Evolutionary conservation across 2,329 filamentous ascomycete genomes (phyloP), one percentile per base, ranked within the genome.

Genomic region (Aureobasidium sp.): DNA sequence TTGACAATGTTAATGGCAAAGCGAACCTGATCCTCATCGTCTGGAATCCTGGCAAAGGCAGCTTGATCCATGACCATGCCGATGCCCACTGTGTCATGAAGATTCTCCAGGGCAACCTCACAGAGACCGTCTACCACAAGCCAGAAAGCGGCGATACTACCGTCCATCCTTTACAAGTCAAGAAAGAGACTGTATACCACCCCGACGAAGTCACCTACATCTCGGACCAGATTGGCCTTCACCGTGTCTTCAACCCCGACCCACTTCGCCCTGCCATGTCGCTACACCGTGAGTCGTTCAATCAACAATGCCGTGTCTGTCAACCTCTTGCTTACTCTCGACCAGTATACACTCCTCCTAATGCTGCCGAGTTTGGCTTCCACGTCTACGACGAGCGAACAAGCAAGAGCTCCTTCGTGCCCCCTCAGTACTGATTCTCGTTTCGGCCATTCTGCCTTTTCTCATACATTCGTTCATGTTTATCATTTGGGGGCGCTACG

Each of bases 11-110:
- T 2, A 96, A 96, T 68, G 91, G 86, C 63, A 90, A 89, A 74
- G 87, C 85, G 70, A 90, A 90, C 69, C 73, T 90, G 89, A 83
- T 96, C 65, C 84, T 96, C 52, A 84, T 96, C 44, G 91, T 96
- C 42, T 97, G 92, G 92, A 87, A 86, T 17, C 91, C 92, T 0
- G 88, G 89, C 57, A 90, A 90, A 76, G 84, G 84, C 41, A 93
- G 88, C 69, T 87, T 89, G 12, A 91, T 97, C 71, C 92, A 97
- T 72, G 92, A 97, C 63, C 79, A 81, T 68, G 77, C 78, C 47
- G 90, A 93, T 65, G 90, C 91, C 42, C 92, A 96, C 73, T 97
- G 92, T 75, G 79, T 96, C 68, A 96, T 96, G 90, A 96, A 87
- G 74, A 86, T 93, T 67, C 82, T 96, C 65, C 86, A 85, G 68